Base-by-base conservation (phyloP, 176 grass and related monocot genomes). In the Typha latifolia region DNA sequence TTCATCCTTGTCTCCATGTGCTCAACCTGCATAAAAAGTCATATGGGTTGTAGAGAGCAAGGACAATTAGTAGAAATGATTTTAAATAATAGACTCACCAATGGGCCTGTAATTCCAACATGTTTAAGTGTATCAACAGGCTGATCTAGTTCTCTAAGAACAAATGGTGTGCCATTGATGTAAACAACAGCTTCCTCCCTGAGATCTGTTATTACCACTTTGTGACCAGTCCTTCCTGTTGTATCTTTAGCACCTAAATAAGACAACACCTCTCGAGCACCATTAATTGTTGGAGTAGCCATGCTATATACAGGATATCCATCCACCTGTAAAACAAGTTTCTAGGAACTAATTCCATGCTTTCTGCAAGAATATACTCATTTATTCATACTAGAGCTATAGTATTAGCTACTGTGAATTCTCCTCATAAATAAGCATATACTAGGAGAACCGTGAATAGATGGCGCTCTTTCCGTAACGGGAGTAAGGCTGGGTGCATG, bases 111-210 rank as follows among this genome's bases (percentile, higher is more conserved):
- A 81, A 97, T 97, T 67, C 94, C 94, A 84, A 93, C 94, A 97
- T 97, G 94, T 81, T 97, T 97, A 51, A 93, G 86, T 67, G 94
- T 97, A 87, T 97, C 89, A 71, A 97, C 86, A 80, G 94, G 89
- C 69, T 89, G 89, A 81, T 97, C 89, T 67, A 93, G 52, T 71
- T 97, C 94, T 84, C 94, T 97, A 75, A 97, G 87, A 87, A 97
- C 94, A 83, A 97, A 97, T 31, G 94, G 94, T 14, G 81, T 82
- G 13, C 81, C 89, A 64, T 93, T 97, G 68, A 93, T 85, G 70
- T 97, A 97, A 74, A 97, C 86, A 74, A 97, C 94, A 69, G 87
- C 89, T 84, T 97, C 86, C 73, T 97, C 85, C 80, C 90, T 92
- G 66, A 97, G 76, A 80, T 97, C 94, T 4, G 70, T 87, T 62